Evolutionary conservation across 176 grass and related monocot species (phyloP).

Genomic region (Pontederia paniculata): DNA sequence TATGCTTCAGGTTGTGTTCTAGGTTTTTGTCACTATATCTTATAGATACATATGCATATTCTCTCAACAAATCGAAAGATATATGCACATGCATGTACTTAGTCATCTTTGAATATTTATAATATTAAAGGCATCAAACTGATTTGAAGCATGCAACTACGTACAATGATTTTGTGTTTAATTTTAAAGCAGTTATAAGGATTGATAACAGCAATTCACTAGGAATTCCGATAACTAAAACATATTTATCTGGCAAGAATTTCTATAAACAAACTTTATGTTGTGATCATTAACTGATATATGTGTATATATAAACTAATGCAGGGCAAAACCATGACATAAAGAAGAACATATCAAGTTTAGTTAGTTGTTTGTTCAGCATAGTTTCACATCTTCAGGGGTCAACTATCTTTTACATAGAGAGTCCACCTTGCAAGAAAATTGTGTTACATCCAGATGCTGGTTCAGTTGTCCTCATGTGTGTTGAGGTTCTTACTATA

Average conservation of each 20-base stretch:
- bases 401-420: conserved; percentile 59
- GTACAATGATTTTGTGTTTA: too few species aligned
- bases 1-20: conserved; percentile 54
- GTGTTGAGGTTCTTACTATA: conserved; percentile 67
- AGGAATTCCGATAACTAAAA: not conserved
- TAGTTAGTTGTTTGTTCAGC: conserved; percentile 67
- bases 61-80: not conserved
- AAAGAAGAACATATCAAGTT: conserved; percentile 52
- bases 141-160: too few species aligned
- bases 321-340: conserved; percentile 66
- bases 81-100: too few species aligned
- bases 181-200: too few species aligned
- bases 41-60: conserved; percentile 4
- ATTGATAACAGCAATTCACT: too few species aligned
- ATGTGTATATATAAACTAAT: not conserved
- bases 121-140: too few species aligned
- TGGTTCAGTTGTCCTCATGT: conserved; percentile 67
- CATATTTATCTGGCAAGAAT: not conserved
- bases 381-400: conserved; percentile 69
- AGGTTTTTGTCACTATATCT: conserved; percentile 12
- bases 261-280: not conserved
- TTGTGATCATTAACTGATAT: not conserved
- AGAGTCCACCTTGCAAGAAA: conserved; percentile 25
- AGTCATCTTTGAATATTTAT: too few species aligned
- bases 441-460: conserved; percentile 45